A percentile compares a stretch with the other conserved stretches of the same genome.
These are phyloP conservation scores for Haberlea rhodopensis DNA, from an alignment of 257 asterid species.

Conservation along the genomic window DNA sequence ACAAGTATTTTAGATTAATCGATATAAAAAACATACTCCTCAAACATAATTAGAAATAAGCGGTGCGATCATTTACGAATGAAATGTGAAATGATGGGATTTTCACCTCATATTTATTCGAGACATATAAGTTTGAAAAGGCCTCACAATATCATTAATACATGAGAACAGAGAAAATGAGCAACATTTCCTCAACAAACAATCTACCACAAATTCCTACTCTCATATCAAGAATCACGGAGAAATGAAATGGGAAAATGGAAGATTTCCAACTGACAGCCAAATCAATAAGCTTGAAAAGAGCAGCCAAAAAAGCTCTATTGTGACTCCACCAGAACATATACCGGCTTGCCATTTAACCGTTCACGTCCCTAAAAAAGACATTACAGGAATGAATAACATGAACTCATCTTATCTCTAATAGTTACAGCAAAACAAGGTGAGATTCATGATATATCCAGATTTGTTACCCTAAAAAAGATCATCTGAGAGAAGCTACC, in stretches of 20 bases:
- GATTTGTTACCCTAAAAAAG: too few species aligned
- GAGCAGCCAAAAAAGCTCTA: conserved; percentile 24
- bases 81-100: not conserved
- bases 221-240: conserved; percentile 9
- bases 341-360: conserved; percentile 68
- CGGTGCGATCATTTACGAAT: not conserved
- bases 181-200: not conserved
- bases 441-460: too few species aligned
- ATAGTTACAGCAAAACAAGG: too few species aligned
- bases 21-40: not conserved
- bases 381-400: not conserved
- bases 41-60: too few species aligned
- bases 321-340: conserved; percentile 67
- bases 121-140: not conserved
- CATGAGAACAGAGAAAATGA: too few species aligned
- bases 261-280: conserved; percentile 6
- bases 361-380: conserved; percentile 57
- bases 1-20: too few species aligned
- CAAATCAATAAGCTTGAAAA: conserved; percentile 7
- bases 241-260: conserved; percentile 2
- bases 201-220: conserved; percentile 11
- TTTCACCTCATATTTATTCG: not conserved
- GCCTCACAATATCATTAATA: not conserved
- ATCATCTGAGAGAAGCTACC: too few species aligned
- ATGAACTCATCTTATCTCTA: too few species aligned